Evolutionary conservation across 1,284 basidiomycete genomes (phyloP).

Genomic region (Xanthoconium separans): DNA sequence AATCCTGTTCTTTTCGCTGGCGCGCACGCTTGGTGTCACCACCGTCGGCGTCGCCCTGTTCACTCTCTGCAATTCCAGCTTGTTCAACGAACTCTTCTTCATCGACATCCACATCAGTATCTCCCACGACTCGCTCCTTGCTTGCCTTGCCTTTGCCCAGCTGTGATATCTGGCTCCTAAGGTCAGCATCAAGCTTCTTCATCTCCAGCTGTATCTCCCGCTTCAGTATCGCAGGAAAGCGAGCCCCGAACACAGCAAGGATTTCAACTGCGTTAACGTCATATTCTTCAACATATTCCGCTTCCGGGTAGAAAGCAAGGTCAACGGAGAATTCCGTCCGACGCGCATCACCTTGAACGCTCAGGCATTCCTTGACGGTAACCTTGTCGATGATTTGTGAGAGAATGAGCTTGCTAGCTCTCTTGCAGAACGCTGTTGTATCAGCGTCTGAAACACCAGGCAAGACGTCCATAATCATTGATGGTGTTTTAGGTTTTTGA

Average conservation of each 20-base stretch:
- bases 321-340: conserved; percentile 83
- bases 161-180: conserved; percentile 77
- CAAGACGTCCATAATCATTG: conserved; percentile 89
- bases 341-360: conserved; percentile 66
- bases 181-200: conserved; percentile 81
- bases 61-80: conserved; percentile 54
- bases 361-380: conserved; percentile 79
- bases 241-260: conserved; percentile 69
- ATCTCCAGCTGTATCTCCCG: conserved; percentile 88
- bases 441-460: conserved; percentile 53
- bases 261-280: conserved; percentile 77
- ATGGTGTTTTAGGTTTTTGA: conserved; percentile 94
- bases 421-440: conserved; percentile 85
- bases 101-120: conserved; percentile 44
- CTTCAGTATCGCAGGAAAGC: conserved; percentile 83
- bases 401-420: conserved; percentile 82
- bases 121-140: conserved; percentile 48
- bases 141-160: conserved; percentile 78
- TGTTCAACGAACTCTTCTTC: conserved; percentile 27
- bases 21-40: conserved; percentile 70
- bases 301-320: conserved; percentile 84
- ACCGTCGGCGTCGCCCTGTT: conserved; percentile 78
- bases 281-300: conserved; percentile 88
- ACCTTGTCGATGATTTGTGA: conserved; percentile 90
- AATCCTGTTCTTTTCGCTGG: conserved; percentile 66